phyloP scores from a whole-genome alignment of 805 yeast genomes.

The Kuraishia floccosa region DNA sequence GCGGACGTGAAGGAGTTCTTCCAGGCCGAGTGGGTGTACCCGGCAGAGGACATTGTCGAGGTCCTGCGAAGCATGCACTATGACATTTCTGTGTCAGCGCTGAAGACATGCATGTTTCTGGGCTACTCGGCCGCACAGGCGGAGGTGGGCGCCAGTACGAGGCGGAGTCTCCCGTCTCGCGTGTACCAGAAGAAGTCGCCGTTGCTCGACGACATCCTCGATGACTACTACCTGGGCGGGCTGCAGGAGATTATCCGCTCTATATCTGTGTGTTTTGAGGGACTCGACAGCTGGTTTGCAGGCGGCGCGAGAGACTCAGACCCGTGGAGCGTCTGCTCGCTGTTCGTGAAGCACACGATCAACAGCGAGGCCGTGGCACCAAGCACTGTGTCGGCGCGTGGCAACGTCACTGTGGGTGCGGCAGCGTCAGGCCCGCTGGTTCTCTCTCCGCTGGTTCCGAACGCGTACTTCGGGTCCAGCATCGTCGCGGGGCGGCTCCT shows the following conservation, averaged over 20 bases:
- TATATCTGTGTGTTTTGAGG: slow-evolving; percentile 23
- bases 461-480: slow-evolving; percentile 35
- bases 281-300: slow-evolving; percentile 29
- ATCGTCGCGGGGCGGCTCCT: slow-evolving; percentile 30
- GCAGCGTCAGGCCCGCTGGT: slow-evolving; percentile 3
- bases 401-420: neutral
- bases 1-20: slow-evolving; percentile 9
- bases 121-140: slow-evolving; percentile 41
- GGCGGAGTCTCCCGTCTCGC: too few relatives aligned
- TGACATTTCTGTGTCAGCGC: slow-evolving; percentile 16
- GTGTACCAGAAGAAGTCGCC: slow-evolving; percentile 24
- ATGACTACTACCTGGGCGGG: slow-evolving; percentile 42
- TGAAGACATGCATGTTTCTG: slow-evolving; percentile 39
- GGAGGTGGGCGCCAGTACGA: slow-evolving; percentile 20
- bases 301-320: slow-evolving; percentile 9
- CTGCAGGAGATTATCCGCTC: slow-evolving; percentile 32
- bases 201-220: slow-evolving; percentile 25
- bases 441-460: slow-evolving; percentile 9
- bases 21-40: slow-evolving; percentile 26
- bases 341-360: slow-evolving; percentile 5
- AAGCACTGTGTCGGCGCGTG: too few relatives aligned
- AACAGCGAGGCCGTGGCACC: neutral
- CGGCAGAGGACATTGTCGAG: slow-evolving; percentile 28
- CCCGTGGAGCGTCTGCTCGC: slow-evolving; percentile 25
- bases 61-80: slow-evolving; percentile 27